Base-by-base conservation (phyloP, 1,139 yeast species). In the Blastobotrys indianensis region DNA sequence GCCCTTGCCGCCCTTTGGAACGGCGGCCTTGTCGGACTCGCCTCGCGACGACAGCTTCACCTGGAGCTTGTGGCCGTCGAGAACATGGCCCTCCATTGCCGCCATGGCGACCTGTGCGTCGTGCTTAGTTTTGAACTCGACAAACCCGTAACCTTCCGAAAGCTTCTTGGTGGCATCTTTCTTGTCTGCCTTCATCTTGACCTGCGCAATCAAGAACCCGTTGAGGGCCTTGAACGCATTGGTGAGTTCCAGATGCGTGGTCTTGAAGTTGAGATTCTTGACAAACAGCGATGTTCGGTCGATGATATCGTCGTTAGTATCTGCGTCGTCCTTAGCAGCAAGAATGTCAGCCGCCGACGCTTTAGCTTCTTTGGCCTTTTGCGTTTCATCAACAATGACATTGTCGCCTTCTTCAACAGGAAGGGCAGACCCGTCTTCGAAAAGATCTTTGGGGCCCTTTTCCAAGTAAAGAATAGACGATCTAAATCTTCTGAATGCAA, bases 101-200 rank as follows among this genome's bases (percentile, higher is more conserved):
- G 74, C 64, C 45, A 87, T 78, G 3, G 96, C 97, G 13, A 76
- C 73, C 39, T 77, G 73, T 0, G 98, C 98, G 58, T 84, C 81
- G 42, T 80, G 86, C 54, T 78, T 78, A 3, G 90, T 77, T 56
- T 72, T 79, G 65, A 88, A 94, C 66, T 92, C 98, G 28, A 79
- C 96, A 67, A 92, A 92, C 0, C 99, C 99, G 61, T 88, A 92
- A 31, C 99, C 99, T 98, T 92, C 92, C 58, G 96, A 86, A 51
- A 81, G 74, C 13, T 74, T 69, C 48, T 76, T 74, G 7, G 82
- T 83, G 1, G 76, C 61, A 49, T 79, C 77, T 66, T 82, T 86
- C 40, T 95, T 79, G 66, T 92, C 95, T 1, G 97, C 90, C 62
- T 90, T 90, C 34, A 85, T 84, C 62, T 87, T 88, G 45, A 92